Evolutionary conservation across 495 filamentous ascomycete genomes (phyloP), one percentile per base, ranked within the genome.

Genomic region (Penicillium verhagenii): DNA sequence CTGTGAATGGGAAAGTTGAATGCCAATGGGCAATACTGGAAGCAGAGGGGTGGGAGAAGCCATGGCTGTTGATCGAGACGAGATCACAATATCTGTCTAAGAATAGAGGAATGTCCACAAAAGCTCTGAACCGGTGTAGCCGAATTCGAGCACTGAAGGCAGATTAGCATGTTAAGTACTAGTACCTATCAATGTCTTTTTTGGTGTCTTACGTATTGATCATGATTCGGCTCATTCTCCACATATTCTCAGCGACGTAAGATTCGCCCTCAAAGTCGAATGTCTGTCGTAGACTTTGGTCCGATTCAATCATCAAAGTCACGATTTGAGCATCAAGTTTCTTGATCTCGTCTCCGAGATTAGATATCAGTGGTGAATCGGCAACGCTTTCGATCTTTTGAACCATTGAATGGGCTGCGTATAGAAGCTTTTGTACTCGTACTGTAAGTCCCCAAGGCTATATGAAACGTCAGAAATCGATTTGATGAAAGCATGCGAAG

Each of bases 61-160:
- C 29, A 8, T 53, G 37, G 21, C 66, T 70, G 7, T 67, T 64
- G 20, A 72, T 69, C 24, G 72, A 71, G 29, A 64, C 59, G 6
- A 82, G 69, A 53, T 81, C 78, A 48, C 77, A 82, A 46, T 79
- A 75, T 53, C 76, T 77, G 25, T 72, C 70, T 0, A 72, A 63
- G 54, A 81, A 81, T 6, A 82, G 60, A 6, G 79, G 78, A 6
- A 75, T 61, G 48, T 82, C 76, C 47, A 70, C 71, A 53, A 82
- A 82, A 28, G 78, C 78, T 51, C 67, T 67, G 60, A 78, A 82
- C 6, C 78, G 76, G 40, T 82, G 78, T 6, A 80, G 54, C 38
- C 76, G 78, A 33, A 76, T 76, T 50, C 75, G 66, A 44, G 78
- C 74, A 66, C 77, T 81, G 31, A 20, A n/a, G 11, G 1, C 16